phyloP scores from a whole-genome alignment of 2,329 filamentous ascomycete genomes.

The Magnaporthiopsis incrustans region DNA sequence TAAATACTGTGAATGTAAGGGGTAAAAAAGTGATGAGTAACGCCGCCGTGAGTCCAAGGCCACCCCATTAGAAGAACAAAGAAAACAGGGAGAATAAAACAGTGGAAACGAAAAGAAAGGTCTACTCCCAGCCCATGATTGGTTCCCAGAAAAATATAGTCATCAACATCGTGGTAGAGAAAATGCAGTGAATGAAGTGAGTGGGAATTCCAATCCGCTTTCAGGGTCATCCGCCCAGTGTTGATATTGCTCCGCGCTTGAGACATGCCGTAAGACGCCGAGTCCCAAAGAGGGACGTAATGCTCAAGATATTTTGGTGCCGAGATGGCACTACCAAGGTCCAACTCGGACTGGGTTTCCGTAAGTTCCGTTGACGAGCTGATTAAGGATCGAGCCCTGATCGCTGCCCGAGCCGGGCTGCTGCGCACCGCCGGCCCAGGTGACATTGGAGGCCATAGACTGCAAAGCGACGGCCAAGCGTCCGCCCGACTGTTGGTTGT shows the following conservation, averaged over 20 bases:
- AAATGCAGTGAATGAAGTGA: slow-evolving; percentile 8
- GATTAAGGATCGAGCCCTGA: slow-evolving; percentile 51
- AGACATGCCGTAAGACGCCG: neutral
- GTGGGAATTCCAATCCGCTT: slow-evolving; percentile 1
- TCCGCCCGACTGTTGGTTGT: slow-evolving; percentile 80
- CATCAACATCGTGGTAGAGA: neutral
- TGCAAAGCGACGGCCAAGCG: slow-evolving; percentile 73
- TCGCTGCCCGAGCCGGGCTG: slow-evolving; percentile 29
- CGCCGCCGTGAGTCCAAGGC: neutral
- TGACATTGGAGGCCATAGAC: slow-evolving; percentile 64
- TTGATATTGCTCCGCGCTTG: neutral
- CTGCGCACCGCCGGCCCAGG: slow-evolving; percentile 56
- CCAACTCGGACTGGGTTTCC: slow-evolving; percentile 54
- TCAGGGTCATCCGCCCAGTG: neutral
- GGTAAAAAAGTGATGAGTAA: neutral
- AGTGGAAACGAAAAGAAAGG: slow-evolving; percentile 2
- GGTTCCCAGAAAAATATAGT: neutral
- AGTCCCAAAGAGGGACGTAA: slow-evolving; percentile 2
- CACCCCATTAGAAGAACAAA: neutral
- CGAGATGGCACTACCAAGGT: slow-evolving; percentile 40
- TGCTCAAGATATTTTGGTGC: neutral
- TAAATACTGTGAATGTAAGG: neutral
- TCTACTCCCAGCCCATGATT: slow-evolving; percentile 1
- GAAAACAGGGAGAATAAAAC: neutral
- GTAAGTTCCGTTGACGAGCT: slow-evolving; percentile 53